These are phyloP conservation scores for Eucalyptus virginea DNA, from an alignment of 345 rosid species.

Conservation along the genomic window DNA sequence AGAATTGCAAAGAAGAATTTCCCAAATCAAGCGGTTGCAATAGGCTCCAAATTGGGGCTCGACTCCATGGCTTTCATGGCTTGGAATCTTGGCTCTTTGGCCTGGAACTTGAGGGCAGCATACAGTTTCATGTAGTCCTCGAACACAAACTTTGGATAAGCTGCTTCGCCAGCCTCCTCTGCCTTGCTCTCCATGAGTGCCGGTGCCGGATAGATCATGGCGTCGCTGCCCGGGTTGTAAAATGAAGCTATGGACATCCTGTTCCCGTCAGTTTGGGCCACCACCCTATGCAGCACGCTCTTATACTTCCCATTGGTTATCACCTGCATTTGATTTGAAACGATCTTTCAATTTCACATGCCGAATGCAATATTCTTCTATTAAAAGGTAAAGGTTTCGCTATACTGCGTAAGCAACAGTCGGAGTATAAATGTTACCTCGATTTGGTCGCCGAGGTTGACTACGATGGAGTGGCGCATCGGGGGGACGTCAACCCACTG, in stretches of 20 bases:
- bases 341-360: background rate
- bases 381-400: accelerated
- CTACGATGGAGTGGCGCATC: slow-evolving; percentile 76
- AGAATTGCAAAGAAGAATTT: background rate
- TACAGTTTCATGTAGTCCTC: slow-evolving; percentile 93
- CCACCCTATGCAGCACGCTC: slow-evolving; percentile 82
- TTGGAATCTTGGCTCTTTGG: slow-evolving; percentile 93
- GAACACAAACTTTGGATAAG: slow-evolving; percentile 74
- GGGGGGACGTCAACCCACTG: slow-evolving; percentile 89
- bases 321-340: slow-evolving; percentile 18
- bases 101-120: slow-evolving; percentile 60
- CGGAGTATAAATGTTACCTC: slow-evolving; percentile 31
- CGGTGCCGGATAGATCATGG: slow-evolving; percentile 76
- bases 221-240: slow-evolving; percentile 85
- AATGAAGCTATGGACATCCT: slow-evolving; percentile 92
- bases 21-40: slow-evolving; percentile 6
- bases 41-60: slow-evolving; percentile 7
- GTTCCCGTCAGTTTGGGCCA: slow-evolving; percentile 55
- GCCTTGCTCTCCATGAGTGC: slow-evolving; percentile 42
- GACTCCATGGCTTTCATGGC: slow-evolving; percentile 58
- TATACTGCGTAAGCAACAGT: background rate
- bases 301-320: slow-evolving; percentile 90
- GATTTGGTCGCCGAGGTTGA: slow-evolving; percentile 87
- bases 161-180: slow-evolving; percentile 8
- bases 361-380: background rate